phyloP scores from a whole-genome alignment of 2,329 filamentous ascomycete species.

The Akanthomyces uredinophilus region DNA sequence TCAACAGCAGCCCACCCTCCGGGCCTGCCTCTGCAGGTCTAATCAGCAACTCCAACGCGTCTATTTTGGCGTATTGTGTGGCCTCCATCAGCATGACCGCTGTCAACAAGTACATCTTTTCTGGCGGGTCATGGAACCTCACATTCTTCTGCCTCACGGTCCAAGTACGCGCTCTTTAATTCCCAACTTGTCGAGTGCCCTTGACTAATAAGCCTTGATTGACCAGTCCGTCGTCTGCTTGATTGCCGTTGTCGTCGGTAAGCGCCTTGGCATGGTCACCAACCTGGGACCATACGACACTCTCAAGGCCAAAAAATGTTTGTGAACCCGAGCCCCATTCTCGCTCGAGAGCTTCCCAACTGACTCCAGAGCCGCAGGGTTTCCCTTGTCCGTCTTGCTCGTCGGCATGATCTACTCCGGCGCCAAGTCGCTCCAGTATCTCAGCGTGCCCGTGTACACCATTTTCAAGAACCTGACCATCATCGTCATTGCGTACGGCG shows the following conservation, averaged over 20 bases:
- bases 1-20: background rate
- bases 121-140: slow-evolving; percentile 84
- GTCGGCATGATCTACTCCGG: slow-evolving; percentile 99
- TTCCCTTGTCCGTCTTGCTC: slow-evolving; percentile 89
- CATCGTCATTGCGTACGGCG: slow-evolving; percentile 96
- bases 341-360: background rate
- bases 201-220: slow-evolving; percentile 16
- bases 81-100: slow-evolving; percentile 99
- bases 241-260: slow-evolving; percentile 74
- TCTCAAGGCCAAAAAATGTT: slow-evolving; percentile 91
- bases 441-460: slow-evolving; percentile 97
- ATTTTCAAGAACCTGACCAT: slow-evolving; percentile 99
- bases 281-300: slow-evolving; percentile 76
- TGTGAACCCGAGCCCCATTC: slow-evolving; percentile 27
- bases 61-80: slow-evolving; percentile 84
- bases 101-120: slow-evolving; percentile 99
- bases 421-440: slow-evolving; percentile 90
- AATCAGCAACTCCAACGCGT: slow-evolving; percentile 67
- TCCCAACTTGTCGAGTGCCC: background rate
- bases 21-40: background rate
- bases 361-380: slow-evolving; percentile 59
- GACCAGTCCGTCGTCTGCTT: slow-evolving; percentile 82
- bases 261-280: slow-evolving; percentile 74
- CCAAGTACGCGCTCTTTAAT: slow-evolving; percentile 60
- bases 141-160: slow-evolving; percentile 92